A percentile compares a stretch with the other conserved stretches of the same genome.
Conservation (phyloP, 441 rosid genomes). For the Pelargonium myrrhifolium region DNA sequence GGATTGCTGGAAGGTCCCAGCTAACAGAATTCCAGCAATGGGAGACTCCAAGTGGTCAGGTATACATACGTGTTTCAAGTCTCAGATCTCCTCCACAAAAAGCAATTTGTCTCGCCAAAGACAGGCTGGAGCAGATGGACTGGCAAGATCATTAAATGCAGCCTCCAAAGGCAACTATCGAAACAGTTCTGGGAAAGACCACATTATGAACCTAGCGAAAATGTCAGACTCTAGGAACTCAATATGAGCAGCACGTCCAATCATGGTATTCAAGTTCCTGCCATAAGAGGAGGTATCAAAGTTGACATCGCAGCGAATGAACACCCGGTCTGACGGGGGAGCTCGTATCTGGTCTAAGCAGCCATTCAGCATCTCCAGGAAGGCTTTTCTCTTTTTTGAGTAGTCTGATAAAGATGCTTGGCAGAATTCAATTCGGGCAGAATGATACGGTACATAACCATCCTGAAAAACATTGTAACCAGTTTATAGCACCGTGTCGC, state of each 20-base stretch:
- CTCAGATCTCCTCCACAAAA: not conserved
- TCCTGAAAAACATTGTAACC: conserved; percentile 40
- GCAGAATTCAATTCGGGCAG: conserved; percentile 81
- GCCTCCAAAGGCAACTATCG: not conserved
- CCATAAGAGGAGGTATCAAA: conserved; percentile 68
- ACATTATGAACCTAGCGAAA: conserved; percentile 80
- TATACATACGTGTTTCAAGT: not conserved
- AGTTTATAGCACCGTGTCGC: not conserved
- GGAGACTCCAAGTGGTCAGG: not conserved
- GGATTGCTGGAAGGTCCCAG: not conserved
- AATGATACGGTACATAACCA: conserved; percentile 96
- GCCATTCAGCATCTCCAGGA: conserved; percentile 80
- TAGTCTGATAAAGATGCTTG: conserved; percentile 65
- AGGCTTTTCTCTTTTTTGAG: conserved; percentile 66
- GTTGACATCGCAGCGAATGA: conserved; percentile 87
- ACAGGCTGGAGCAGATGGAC: not conserved
- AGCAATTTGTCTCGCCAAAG: not conserved
- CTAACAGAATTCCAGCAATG: not conserved
- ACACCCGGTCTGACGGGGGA: conserved; percentile 55
- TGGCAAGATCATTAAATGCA: not conserved
- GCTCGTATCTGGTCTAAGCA: conserved; percentile 90
- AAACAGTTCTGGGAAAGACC: conserved; percentile 83
- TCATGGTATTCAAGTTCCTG: conserved; percentile 69
- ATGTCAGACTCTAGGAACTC: conserved; percentile 86
- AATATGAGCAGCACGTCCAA: conserved; percentile 92